Percentiles rank a stretch among this genome's conserved stretches.
Evolutionary conservation across 306 rosid species (phyloP).

Genomic region (Citrullus amarus): DNA sequence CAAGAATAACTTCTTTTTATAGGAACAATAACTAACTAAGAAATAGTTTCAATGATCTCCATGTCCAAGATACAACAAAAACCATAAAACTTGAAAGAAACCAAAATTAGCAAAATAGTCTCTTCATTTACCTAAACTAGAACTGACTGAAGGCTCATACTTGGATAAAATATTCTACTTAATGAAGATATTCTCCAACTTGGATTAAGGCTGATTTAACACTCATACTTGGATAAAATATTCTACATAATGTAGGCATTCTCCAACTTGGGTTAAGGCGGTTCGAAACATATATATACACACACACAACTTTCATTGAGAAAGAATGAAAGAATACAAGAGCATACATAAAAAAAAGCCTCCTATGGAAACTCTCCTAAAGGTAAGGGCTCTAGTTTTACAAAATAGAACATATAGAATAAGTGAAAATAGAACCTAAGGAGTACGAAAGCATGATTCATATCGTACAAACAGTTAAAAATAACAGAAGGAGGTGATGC

Average conservation of each 20-base stretch:
- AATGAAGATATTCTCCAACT: background rate
- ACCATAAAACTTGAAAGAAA: background rate
- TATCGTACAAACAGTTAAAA: background rate
- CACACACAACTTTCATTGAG: too few relatives aligned
- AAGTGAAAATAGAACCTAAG: too few relatives aligned
- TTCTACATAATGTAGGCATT: background rate
- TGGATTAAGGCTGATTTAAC: background rate
- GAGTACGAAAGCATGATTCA: background rate
- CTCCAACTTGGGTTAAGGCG: background rate
- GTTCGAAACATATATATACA: too few relatives aligned
- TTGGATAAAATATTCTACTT: background rate
- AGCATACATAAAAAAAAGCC: too few relatives aligned
- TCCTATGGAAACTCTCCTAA: too few relatives aligned
- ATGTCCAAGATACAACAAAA: background rate
- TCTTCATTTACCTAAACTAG: background rate
- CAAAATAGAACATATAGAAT: too few relatives aligned
- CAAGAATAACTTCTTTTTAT: too few relatives aligned
- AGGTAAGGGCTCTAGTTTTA: too few relatives aligned
- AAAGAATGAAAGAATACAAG: too few relatives aligned
- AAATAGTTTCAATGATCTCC: background rate
- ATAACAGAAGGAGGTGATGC: background rate
- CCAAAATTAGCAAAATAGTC: background rate
- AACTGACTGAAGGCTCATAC: background rate
- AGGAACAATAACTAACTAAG: background rate
- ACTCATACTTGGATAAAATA: background rate